Base-by-base conservation (phyloP, 1,139 yeast species). In the Sugiyamaella xylanicola region DNA sequence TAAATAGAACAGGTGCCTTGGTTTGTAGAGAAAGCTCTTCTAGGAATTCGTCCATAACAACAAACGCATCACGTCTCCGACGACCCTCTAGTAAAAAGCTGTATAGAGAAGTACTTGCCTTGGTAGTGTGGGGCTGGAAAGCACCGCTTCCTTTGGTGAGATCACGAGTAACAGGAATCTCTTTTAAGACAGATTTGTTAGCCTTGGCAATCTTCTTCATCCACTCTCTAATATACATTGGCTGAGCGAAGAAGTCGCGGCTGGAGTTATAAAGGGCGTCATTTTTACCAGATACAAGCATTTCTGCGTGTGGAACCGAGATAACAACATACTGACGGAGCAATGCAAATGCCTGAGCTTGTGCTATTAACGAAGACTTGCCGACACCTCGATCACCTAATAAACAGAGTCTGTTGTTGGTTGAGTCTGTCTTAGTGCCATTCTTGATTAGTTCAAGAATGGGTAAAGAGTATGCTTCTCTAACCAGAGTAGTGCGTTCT, bases 361-460 rank as follows among this genome's bases (percentile, higher is more conserved):
- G 97, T 0, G 93, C 74, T 51, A 92, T 65, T 41, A 86, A 70
- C 0, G 91, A 82, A 2, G 93, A 81, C 73, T 92, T 92, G 9
- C 98, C 98, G 9, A 81, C 78, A 48, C 97, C 97, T 49, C 82
- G 74, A 56, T 79, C 84, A 43, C 98, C 98, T 32, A 82, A 72
- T 20, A 92, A 63, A 50, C 87, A 75, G 42, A 79, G 63, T 65
- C 87, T 77, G 68, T 84, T 86, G 11, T 72, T 65, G 16, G 68
- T 65, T 0, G 82, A 75, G 1, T 69, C 45, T 4, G 56, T 46
- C 8, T 48, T 35, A 13, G 46, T 41, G 5, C 65, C 65, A 4
- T 63, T 58, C n/a, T 65, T 49, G 20, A 73, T 63, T 8, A 77
- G 62, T 1, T 68, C 63, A 9, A 65, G 56, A 4, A 78, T 51